Evolutionary conservation across 108 stramenopile species (phyloP).

Genomic region (Aurantiochytrium sp.): DNA sequence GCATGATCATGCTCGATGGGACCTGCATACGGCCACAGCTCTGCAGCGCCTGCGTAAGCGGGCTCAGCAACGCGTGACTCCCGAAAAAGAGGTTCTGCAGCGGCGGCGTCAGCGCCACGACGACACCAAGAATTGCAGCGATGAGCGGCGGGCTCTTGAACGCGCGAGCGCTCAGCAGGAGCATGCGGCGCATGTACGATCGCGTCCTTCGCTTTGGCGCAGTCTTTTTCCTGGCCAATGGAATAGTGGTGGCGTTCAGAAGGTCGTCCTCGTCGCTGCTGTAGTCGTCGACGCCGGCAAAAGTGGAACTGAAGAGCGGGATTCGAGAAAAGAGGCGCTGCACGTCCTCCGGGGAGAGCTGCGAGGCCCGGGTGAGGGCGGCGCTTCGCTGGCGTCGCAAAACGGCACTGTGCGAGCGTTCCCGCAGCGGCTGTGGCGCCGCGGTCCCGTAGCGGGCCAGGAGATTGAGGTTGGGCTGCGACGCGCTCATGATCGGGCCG

Average conservation of each 20-base stretch:
- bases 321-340: background rate
- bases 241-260: no score
- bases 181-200: background rate
- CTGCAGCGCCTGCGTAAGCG: background rate
- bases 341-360: background rate
- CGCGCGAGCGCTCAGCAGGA: background rate
- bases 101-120: background rate
- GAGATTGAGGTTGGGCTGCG: background rate
- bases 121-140: background rate
- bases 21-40: constrained; percentile 13
- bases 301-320: background rate
- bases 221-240: no score
- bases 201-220: background rate
- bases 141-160: background rate
- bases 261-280: background rate
- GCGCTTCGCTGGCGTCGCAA: background rate
- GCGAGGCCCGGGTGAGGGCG: background rate
- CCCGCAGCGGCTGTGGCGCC: background rate
- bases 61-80: background rate
- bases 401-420: background rate
- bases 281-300: background rate
- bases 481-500: background rate
- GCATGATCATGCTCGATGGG: constrained; percentile 18
- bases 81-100: background rate
- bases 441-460: background rate